Evolutionary conservation across 805 yeast genomes (phyloP), one percentile per base, ranked within the genome.

Genomic region (Wickerhamomyces hampshirensis): DNA sequence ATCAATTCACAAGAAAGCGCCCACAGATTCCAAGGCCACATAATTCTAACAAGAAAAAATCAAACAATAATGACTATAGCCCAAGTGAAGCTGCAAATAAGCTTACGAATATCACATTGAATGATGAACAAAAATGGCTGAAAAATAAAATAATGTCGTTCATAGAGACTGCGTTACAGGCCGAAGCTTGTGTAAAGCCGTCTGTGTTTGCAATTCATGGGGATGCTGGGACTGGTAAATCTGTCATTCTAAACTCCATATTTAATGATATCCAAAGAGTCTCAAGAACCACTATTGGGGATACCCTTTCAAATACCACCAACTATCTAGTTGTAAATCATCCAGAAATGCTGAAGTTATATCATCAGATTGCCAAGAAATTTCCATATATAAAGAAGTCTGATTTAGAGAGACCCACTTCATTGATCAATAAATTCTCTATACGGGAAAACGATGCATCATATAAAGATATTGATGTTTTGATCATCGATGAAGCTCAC

Each of bases 151-250:
- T 62, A 4, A 33, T 68, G 34, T 19, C 46, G 0, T 68, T 65
- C 42, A 50, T 56, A 47, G 0, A 43, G 55, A 18, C 36, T 67
- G 24, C 10, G 10, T 21, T 7, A 9, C 23, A 33, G 2, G 31
- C 39, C 1, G 28, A 33, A 13, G 3, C 28, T 8, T n/a, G 33
- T 3, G 43, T 38, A 19, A 44, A 36, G 26, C 52, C 68, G 1
- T 53, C 68, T 0, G 56, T 65, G 43, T 68, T 60, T 46, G 65
- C 67, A 1, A 65, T 69, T 33, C 61, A 66, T 40, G 74, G 74
- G 33, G 71, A 66, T 51, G 73, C 73, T 5, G 74, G 74, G 17
- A 69, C 74, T 0, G 74, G 74, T 10, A 69, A 68, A 42, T 61
- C 68, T 12, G 72, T 65, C 3, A 57, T 68, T 8, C 46, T 68